Conservation (phyloP, 2,329 filamentous ascomycete species). For the Cladosporium phlei region DNA sequence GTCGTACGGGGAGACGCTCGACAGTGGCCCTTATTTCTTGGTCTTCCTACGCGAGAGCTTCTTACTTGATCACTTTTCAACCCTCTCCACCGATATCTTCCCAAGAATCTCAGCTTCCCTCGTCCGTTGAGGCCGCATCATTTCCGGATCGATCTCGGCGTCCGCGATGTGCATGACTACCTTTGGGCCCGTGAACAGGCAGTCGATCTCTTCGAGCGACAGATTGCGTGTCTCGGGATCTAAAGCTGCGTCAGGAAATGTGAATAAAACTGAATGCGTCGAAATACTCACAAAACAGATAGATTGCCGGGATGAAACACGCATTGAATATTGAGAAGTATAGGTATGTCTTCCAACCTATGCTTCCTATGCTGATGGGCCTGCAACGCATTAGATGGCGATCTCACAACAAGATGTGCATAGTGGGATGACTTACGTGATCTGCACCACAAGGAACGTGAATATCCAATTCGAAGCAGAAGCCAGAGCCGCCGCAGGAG, state of each 20-base stretch:
- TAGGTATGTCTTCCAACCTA: conserved; percentile 50
- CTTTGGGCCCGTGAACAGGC: conserved; percentile 39
- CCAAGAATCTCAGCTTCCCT: conserved; percentile 4
- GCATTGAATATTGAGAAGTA: conserved; percentile 50
- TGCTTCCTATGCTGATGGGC: conserved; percentile 41
- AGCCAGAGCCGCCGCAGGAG: conserved; percentile 89
- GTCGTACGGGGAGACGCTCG: too few species aligned
- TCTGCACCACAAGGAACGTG: conserved; percentile 48
- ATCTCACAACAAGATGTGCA: too few species aligned
- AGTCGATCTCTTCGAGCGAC: conserved; percentile 50
- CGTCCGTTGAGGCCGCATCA: background rate
- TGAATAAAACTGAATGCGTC: fast-evolving
- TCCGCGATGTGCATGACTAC: conserved; percentile 18
- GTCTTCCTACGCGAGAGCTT: too few species aligned
- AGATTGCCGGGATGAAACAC: conserved; percentile 43
- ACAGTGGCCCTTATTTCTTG: too few species aligned
- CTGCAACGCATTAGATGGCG: too few species aligned
- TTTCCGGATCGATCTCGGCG: conserved; percentile 15
- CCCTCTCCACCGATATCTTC: conserved; percentile 5
- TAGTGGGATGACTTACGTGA: too few species aligned
- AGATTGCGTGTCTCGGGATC: conserved; percentile 32
- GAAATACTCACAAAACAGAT: conserved; percentile 36
- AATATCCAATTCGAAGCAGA: conserved; percentile 53
- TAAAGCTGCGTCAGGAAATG: conserved; percentile 8
- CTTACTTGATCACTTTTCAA: background rate